A percentile compares a stretch with the other conserved stretches of the same genome.
Evolutionary conservation across 495 filamentous ascomycete species (phyloP).

Genomic region (Penicillium waksmanii): DNA sequence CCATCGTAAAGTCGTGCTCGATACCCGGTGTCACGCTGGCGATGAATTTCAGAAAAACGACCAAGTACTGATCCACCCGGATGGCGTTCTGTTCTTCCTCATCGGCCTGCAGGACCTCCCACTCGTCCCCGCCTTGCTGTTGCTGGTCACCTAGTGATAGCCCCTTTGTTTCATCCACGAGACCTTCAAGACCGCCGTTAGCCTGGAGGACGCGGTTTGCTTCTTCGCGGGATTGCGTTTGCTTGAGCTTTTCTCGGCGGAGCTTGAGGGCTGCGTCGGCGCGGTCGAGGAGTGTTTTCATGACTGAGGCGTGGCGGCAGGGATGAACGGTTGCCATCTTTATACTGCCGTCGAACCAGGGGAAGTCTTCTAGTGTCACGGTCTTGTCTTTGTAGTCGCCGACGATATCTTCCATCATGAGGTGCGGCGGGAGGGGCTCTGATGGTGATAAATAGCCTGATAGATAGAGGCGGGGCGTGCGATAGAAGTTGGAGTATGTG

Average conservation of each 20-base stretch:
- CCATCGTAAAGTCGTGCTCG: slow-evolving; percentile 99
- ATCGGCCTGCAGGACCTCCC: slow-evolving; percentile 75
- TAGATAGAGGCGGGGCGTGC: slow-evolving; percentile 93
- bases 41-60: slow-evolving; percentile 98
- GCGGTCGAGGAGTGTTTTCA: slow-evolving; percentile 96
- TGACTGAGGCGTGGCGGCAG: slow-evolving; percentile 90
- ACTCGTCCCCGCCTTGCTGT: slow-evolving; percentile 75
- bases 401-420: slow-evolving; percentile 99
- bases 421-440: slow-evolving; percentile 80
- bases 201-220: slow-evolving; percentile 30
- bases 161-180: slow-evolving; percentile 62
- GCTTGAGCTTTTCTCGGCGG: slow-evolving; percentile 75
- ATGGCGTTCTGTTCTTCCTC: slow-evolving; percentile 87
- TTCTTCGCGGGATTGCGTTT: slow-evolving; percentile 50
- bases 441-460: slow-evolving; percentile 84
- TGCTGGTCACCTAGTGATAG: slow-evolving; percentile 46
- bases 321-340: slow-evolving; percentile 98
- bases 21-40: slow-evolving; percentile 95
- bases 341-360: slow-evolving; percentile 77
- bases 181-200: slow-evolving; percentile 65
- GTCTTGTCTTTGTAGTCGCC: slow-evolving; percentile 99
- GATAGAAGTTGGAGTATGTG: slow-evolving; percentile 94
- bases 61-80: slow-evolving; percentile 94
- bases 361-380: slow-evolving; percentile 97
- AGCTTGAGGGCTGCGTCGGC: slow-evolving; percentile 92